These are phyloP conservation scores for Phytopythium delawarense DNA, from an alignment of 352 stramenopile genomes.

Conservation along the genomic window DNA sequence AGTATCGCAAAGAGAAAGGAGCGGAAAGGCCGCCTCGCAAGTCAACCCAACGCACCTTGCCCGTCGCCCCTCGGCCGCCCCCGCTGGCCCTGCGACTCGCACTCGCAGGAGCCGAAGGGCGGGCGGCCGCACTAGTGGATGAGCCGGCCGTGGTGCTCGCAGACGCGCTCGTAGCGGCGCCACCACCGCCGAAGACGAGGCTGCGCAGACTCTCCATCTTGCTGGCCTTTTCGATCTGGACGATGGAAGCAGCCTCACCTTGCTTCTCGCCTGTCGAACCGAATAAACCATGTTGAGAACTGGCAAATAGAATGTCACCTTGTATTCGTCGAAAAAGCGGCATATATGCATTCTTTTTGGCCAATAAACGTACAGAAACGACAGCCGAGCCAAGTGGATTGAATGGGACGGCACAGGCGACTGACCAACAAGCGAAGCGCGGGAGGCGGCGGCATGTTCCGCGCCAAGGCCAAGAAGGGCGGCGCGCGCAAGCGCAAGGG, in stretches of 20 bases:
- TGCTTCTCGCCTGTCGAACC: too few relatives aligned
- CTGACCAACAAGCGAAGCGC: background rate
- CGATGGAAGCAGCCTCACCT: too few relatives aligned
- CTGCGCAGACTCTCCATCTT: slow-evolving; percentile 31
- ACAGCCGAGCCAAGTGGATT: background rate
- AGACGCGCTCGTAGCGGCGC: background rate
- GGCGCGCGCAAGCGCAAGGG: slow-evolving; percentile 30
- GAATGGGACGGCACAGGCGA: background rate
- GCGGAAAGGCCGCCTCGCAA: background rate
- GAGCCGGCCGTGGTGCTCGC: background rate
- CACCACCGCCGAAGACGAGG: slow-evolving; percentile 28
- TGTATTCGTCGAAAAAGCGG: too few relatives aligned
- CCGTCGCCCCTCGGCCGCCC: background rate
- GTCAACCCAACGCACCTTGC: background rate
- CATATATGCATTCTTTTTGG: too few relatives aligned
- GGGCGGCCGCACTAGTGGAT: background rate
- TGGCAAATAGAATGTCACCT: too few relatives aligned
- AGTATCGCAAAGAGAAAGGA: background rate
- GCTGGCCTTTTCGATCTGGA: background rate
- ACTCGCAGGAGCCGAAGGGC: background rate
- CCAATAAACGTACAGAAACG: background rate
- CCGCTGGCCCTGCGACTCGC: background rate
- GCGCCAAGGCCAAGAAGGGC: slow-evolving; percentile 39
- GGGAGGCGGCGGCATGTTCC: slow-evolving; percentile 26
- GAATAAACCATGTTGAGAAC: too few relatives aligned